Evolutionary conservation across 495 filamentous ascomycete species (phyloP), one percentile per base, ranked within the genome.

Genomic region (Aspergillus coremiiformis): DNA sequence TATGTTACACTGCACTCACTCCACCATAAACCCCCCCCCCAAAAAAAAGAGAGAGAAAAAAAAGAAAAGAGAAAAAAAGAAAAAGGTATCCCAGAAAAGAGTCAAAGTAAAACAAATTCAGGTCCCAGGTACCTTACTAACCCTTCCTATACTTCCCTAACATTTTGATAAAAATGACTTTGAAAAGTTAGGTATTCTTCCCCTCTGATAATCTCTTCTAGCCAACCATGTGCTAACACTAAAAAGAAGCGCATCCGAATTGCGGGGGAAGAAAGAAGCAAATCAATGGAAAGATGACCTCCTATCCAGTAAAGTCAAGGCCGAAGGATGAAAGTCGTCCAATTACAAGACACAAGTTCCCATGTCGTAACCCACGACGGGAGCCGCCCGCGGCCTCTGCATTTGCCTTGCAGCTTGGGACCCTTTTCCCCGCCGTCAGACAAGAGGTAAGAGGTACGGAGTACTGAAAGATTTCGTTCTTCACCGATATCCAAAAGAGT

Each of bases 1-100:
- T n/a, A 54, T 42, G 58, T 60, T 60, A 49, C 58, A 60, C 47
- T 51, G 21, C 21, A 39, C 24, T 15, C 58, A 60, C 47, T 51
- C 30, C 21, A 39, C 24, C 11, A 12, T 8, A 23, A n/a, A n/a
- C n/a, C 39, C 49, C 15, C 7, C 19, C 39, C 39, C 12, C 14
- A 19, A 7, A 21, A 33, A 30, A 19, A 33, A 30, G 1, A 10
- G 15, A 0, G 21, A 26, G 24, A 30, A 7, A 46, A 32, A 35
- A 7, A 47, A 23, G 14, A 9, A 35, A 47, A 21, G 15, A 4
- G 26, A 45, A 9, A 11, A 14, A 23, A 6, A 27, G 23, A 26
- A 24, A 29, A n/a, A 35, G 11, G 10, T 15, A 12, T 32, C 29
- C 11, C 2, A 12, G 11, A 9, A 10, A 3, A 35, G 2, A 2